Evolutionary conservation across 2,329 filamentous ascomycete genomes (phyloP).

Genomic region (Colletotrichum sp.): DNA sequence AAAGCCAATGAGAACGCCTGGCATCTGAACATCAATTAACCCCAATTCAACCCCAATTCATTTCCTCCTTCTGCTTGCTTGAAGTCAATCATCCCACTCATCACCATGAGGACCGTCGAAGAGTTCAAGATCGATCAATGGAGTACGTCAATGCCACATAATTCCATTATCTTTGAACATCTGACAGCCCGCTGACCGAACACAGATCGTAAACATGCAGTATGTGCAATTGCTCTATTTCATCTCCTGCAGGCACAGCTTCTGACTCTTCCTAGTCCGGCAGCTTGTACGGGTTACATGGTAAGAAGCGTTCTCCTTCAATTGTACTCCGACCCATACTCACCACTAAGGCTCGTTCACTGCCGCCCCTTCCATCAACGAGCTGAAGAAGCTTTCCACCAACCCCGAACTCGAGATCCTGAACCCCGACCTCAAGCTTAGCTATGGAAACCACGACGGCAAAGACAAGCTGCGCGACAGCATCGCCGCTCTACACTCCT

Average conservation of each 20-base stretch:
- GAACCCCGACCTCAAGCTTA: neutral
- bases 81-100: neutral
- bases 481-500: neutral
- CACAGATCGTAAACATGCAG: neutral
- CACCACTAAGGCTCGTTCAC: neutral
- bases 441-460: neutral
- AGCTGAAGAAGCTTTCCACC: neutral
- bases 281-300: neutral
- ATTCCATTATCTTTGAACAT: neutral
- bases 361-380: neutral
- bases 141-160: neutral
- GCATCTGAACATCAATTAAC: neutral
- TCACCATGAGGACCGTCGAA: neutral
- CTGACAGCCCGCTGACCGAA: neutral
- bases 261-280: neutral
- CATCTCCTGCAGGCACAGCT: neutral
- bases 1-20: neutral
- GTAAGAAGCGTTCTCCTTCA: accelerated
- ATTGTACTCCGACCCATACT: neutral
- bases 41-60: neutral
- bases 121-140: neutral
- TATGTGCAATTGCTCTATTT: neutral
- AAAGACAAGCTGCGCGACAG: neutral
- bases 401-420: neutral
- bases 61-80: neutral